Conservation (phyloP, 176 grass and related monocot species). For the Chloris gayana region DNA sequence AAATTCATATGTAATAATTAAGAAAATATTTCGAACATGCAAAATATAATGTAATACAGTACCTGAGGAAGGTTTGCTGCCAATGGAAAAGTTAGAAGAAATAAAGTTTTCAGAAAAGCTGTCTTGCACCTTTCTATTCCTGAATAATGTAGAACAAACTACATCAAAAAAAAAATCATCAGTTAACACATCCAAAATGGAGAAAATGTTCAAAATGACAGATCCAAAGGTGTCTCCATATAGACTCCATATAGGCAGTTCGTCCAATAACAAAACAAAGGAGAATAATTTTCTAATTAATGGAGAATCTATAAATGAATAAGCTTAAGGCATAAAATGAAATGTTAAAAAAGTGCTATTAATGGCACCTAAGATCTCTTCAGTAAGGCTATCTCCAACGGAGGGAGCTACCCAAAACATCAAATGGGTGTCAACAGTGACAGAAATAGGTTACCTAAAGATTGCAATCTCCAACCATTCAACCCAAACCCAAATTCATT, state of each 20-base stretch:
- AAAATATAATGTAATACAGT: neutral
- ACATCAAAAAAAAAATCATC: conserved; percentile 6
- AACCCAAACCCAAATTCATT: too few species aligned
- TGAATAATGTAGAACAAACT: neutral
- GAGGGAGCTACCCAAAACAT: too few species aligned
- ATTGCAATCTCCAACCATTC: too few species aligned
- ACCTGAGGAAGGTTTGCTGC: conserved; percentile 40
- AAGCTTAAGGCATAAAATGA: too few species aligned
- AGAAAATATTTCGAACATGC: neutral
- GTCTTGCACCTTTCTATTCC: neutral
- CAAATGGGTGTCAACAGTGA: too few species aligned
- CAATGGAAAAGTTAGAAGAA: conserved; percentile 13
- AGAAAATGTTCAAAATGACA: neutral
- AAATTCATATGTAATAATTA: neutral
- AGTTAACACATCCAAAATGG: neutral
- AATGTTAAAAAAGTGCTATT: neutral
- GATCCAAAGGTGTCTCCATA: neutral
- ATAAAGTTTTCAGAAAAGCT: neutral
- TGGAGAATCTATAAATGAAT: neutral
- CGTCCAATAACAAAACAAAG: neutral
- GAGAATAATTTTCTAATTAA: neutral
- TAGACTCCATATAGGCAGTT: neutral
- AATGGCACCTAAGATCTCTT: neutral
- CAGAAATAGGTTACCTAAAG: too few species aligned
- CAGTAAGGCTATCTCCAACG: too few species aligned